Conservation (phyloP, 306 rosid genomes). For the Alnus rubra region DNA sequence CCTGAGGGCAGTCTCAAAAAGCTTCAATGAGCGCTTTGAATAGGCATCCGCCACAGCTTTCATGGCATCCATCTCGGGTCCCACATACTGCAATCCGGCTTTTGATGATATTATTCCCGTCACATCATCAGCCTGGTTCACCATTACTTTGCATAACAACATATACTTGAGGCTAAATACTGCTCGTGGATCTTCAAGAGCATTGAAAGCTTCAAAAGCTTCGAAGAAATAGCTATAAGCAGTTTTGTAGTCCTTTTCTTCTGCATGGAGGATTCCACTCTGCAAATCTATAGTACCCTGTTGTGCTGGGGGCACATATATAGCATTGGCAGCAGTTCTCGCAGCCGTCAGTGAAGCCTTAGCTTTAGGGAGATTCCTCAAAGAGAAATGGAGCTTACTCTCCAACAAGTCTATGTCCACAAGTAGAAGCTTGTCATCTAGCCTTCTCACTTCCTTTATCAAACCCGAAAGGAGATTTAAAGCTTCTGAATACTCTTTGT, state of each 20-base stretch:
- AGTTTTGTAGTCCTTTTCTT: slow-evolving; percentile 92
- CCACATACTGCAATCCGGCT: slow-evolving; percentile 82
- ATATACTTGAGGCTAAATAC: slow-evolving; percentile 91
- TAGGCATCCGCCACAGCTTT: slow-evolving; percentile 95
- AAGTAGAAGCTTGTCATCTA: slow-evolving; percentile 94
- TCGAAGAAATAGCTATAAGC: slow-evolving; percentile 89
- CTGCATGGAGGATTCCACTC: slow-evolving; percentile 96
- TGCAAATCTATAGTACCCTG: slow-evolving; percentile 93
- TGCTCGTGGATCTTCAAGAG: slow-evolving; percentile 91
- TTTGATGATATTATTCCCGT: slow-evolving; percentile 84
- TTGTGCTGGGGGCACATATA: slow-evolving; percentile 96
- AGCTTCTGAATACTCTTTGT: slow-evolving; percentile 86
- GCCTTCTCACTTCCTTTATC: slow-evolving; percentile 94
- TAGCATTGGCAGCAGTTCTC: slow-evolving; percentile 94
- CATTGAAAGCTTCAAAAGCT: slow-evolving; percentile 93
- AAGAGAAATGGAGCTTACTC: slow-evolving; percentile 87
- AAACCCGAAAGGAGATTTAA: slow-evolving; percentile 72
- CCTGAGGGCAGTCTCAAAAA: slow-evolving; percentile 75
- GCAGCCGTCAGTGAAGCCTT: slow-evolving; percentile 97
- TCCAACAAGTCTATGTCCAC: slow-evolving; percentile 94
- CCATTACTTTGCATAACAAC: slow-evolving; percentile 90
- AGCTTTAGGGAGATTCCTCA: slow-evolving; percentile 95
- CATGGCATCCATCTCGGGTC: slow-evolving; percentile 96
- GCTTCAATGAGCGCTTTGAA: slow-evolving; percentile 83
- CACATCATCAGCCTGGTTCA: slow-evolving; percentile 90